Evolutionary conservation across 176 grass and related monocot species (phyloP), one percentile per base, ranked within the genome.

Genomic region (Rhipidocladum racemiflorum): DNA sequence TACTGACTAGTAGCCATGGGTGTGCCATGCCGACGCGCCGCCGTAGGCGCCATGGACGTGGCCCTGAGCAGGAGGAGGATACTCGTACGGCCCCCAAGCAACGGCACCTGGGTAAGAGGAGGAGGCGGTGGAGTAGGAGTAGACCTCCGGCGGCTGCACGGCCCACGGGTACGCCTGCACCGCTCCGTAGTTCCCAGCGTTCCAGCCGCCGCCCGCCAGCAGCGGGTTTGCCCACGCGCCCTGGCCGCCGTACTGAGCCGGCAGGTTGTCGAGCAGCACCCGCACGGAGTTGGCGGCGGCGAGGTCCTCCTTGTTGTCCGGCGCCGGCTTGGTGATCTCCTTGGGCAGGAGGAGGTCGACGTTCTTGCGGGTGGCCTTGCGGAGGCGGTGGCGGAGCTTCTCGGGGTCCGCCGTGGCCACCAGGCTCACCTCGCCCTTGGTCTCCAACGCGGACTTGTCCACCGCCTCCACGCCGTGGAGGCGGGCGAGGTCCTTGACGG

Each of bases 321-420:
- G n/a, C n/a, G n/a, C 3, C 28, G 14, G 9, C 24, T 70, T 62
- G 30, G 28, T 0, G 16, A 32, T 17, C 9, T 61, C 20, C 49
- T 57, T 57, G 59, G 49, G 70, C 51, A 81, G 6, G 55, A 77
- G 3, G 55, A 89, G 71, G 21, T 39, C 78, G 4, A 89, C 77
- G 5, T 4, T 54, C 87, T 89, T 89, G 20, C 72, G 34, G 11
- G 88, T 85, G 63, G 63, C 63, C 30, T 21, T 38, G 30, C 20
- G 65, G 15, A 79, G 84, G 56, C 67, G 75, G 16, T 30, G 6
- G 0, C 21, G 85, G 25, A 87, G 85, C 61, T 29, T 75, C 61
- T 82, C 61, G 21, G 85, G 85, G 27, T 87, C 71, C 0, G 63
- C 50, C 78, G 51, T 61, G 34, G 61, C 35, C 18, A 59, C 21